Evolutionary conservation across 129 eudicot genomes (phyloP).

Genomic region (Solidago caesia): DNA sequence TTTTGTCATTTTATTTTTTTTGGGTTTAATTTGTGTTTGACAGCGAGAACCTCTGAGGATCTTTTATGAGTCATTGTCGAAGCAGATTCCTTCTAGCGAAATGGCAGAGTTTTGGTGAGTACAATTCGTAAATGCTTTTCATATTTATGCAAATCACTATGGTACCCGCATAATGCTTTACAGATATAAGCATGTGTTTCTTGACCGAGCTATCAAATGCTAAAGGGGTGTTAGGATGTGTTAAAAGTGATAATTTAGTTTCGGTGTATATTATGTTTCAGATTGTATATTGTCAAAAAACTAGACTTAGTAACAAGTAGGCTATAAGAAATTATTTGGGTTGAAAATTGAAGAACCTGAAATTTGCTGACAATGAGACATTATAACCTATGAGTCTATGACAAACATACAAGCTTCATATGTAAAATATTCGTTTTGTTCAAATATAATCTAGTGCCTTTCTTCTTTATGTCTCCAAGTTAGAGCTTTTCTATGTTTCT

Average conservation of each 20-base stretch:
- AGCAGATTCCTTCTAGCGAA: conserved; percentile 96
- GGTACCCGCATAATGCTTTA: background rate
- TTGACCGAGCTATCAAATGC: background rate
- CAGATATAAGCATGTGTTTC: background rate
- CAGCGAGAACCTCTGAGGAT: conserved; percentile 92
- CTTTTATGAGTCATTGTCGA: conserved; percentile 80
- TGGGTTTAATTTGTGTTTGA: conserved; percentile 15
- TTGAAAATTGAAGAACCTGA: too few species aligned
- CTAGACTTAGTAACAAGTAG: too few species aligned
- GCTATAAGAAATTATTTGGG: too few species aligned
- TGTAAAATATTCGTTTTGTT: too few species aligned
- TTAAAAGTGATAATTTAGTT: background rate
- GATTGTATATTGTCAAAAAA: too few species aligned
- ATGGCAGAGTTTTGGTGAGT: conserved; percentile 99
- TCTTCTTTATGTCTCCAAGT: too few species aligned
- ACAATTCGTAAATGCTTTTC: background rate
- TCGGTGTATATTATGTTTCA: background rate
- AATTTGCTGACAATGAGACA: too few species aligned
- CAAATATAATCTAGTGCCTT: too few species aligned
- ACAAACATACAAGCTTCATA: too few species aligned
- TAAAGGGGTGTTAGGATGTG: background rate
- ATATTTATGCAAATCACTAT: background rate
- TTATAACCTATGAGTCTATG: too few species aligned
- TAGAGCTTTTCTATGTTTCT: too few species aligned
- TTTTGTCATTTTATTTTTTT: background rate